Conservation (phyloP, 1,139 yeast genomes). For the Blastobotrys illinoisensis region DNA sequence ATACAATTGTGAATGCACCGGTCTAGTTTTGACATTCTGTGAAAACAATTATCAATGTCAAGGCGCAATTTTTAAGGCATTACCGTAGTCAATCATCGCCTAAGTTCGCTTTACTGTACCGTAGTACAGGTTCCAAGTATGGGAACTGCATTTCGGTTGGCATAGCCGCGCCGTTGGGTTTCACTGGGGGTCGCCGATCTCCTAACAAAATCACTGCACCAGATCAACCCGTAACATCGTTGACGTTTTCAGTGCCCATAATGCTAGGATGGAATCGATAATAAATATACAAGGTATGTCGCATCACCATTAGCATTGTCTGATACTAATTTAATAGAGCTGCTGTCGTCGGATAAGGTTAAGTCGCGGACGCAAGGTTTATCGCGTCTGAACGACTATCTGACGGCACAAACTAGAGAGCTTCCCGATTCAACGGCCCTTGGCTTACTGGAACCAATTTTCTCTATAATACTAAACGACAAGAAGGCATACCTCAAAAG, state of each 20-base stretch:
- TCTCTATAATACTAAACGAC: constrained; percentile 6
- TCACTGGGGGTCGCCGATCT: background rate
- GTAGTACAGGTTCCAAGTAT: no score
- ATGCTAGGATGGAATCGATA: background rate
- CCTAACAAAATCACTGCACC: background rate
- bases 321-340: constrained; percentile 8
- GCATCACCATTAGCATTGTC: no score
- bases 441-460: constrained; percentile 11
- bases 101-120: no score
- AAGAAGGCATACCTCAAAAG: background rate
- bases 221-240: background rate
- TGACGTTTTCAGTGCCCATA: background rate
- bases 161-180: background rate
- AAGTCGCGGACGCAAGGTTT: constrained; percentile 13
- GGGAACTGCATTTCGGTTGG: no score
- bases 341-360: constrained; percentile 13
- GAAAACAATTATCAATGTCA: no score
- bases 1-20: no score
- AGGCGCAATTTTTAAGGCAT: no score
- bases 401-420: constrained; percentile 4
- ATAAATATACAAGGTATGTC: constrained; percentile 1
- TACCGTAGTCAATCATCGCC: no score
- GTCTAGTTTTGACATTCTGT: no score
- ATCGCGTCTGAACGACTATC: constrained; percentile 7
- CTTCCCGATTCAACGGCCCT: constrained; percentile 10